Evolutionary conservation across 2,329 filamentous ascomycete genomes (phyloP).

Genomic region (Diaporthe sp.): DNA sequence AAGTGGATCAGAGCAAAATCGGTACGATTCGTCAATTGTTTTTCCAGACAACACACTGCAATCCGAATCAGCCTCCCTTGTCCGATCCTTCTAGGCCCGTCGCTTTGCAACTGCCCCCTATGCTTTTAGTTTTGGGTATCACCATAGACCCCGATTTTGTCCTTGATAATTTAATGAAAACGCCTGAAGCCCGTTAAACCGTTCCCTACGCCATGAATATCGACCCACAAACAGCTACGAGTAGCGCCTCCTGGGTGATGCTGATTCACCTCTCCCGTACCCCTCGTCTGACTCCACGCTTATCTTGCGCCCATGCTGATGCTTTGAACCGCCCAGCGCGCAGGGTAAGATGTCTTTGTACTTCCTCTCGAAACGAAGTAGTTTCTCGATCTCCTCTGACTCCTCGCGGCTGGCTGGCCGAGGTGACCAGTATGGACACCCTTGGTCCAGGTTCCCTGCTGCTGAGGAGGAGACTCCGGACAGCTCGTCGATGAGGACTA

Average conservation of each 20-base stretch:
- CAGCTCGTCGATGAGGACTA: constrained; percentile 21
- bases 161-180: neutral
- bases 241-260: constrained; percentile 11
- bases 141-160: neutral
- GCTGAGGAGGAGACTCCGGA: constrained; percentile 10
- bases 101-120: neutral
- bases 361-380: constrained; percentile 1
- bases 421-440: constrained; percentile 18
- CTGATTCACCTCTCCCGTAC: constrained; percentile 7
- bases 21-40: neutral
- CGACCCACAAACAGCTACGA: neutral
- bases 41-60: neutral
- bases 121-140: neutral
- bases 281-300: constrained; percentile 25
- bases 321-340: neutral
- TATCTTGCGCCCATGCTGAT: constrained; percentile 17
- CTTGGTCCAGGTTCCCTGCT: neutral
- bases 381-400: constrained; percentile 15
- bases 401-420: constrained; percentile 18
- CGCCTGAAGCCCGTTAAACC: neutral
- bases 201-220: neutral
- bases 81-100: neutral
- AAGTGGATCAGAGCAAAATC: neutral
- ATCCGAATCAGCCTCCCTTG: neutral
- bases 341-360: constrained; percentile 24